phyloP scores from a whole-genome alignment of 2,329 filamentous ascomycete species.

The Polychaeton citri region DNA sequence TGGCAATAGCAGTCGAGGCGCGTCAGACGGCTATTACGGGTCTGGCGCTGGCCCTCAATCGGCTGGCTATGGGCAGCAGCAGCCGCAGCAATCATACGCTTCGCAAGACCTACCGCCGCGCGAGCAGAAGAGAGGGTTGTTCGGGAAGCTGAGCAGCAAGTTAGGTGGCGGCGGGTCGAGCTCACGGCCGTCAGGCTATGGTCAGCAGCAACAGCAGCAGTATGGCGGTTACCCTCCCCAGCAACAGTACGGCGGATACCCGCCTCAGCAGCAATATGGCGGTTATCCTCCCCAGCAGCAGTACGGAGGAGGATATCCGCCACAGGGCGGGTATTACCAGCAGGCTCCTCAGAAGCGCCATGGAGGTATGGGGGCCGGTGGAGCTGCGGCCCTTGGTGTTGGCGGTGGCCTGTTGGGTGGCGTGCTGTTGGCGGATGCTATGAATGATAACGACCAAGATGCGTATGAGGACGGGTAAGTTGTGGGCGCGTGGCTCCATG shows the following conservation, averaged over 20 bases:
- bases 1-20: constrained; percentile 19
- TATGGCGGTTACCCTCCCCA: constrained; percentile 16
- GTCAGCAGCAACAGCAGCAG: constrained; percentile 19
- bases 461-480: constrained; percentile 38
- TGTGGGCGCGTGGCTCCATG: too few relatives aligned
- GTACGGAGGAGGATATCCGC: constrained; percentile 11
- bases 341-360: constrained; percentile 17
- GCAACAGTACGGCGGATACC: constrained; percentile 12
- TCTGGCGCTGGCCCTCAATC: constrained; percentile 4
- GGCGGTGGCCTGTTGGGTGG: constrained; percentile 75
- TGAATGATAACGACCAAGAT: constrained; percentile 44
- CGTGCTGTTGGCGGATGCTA: constrained; percentile 53
- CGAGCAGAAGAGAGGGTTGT: constrained; percentile 28
- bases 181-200: constrained; percentile 11
- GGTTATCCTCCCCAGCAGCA: not conserved
- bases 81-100: constrained; percentile 3
- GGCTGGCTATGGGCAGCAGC: constrained; percentile 1
- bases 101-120: constrained; percentile 11
- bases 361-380: constrained; percentile 51
- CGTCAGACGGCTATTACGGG: constrained; percentile 36
- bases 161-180: constrained; percentile 13
- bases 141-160: constrained; percentile 43
- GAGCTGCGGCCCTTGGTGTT: constrained; percentile 62
- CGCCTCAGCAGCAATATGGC: constrained; percentile 5
- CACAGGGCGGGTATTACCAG: constrained; percentile 14